Percentiles rank a stretch among this genome's conserved stretches.
Evolutionary conservation across 805 yeast species (phyloP).

Genomic region (Millerozyma miso): DNA sequence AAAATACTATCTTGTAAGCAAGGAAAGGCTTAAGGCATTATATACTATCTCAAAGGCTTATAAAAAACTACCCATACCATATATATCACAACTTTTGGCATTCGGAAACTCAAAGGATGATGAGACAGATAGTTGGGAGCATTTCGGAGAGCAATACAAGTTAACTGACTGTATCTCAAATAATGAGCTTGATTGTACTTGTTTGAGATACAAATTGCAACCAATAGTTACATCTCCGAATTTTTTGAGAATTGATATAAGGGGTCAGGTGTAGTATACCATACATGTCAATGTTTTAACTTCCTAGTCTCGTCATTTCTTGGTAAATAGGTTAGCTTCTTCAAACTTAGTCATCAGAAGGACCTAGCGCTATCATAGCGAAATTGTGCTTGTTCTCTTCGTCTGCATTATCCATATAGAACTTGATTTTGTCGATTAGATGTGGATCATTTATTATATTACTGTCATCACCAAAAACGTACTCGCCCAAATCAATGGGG

Average conservation of each 20-base stretch:
- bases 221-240: constrained; percentile 30
- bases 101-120: constrained; percentile 38
- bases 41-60: constrained; percentile 55
- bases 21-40: constrained; percentile 56
- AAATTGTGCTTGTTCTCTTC: constrained; percentile 59
- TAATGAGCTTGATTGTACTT: constrained; percentile 25
- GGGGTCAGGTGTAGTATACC: constrained; percentile 61
- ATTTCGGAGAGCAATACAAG: constrained; percentile 41
- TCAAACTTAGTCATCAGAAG: constrained; percentile 47
- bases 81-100: constrained; percentile 34
- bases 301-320: background rate
- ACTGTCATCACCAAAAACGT: constrained; percentile 25
- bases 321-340: background rate
- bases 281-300: background rate
- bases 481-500: constrained; percentile 55
- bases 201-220: constrained; percentile 32
- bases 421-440: constrained; percentile 53
- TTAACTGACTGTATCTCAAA: constrained; percentile 24
- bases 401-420: constrained; percentile 62
- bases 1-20: constrained; percentile 45
- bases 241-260: constrained; percentile 71
- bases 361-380: constrained; percentile 74
- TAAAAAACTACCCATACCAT: constrained; percentile 38
- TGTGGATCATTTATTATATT: constrained; percentile 53
- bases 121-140: constrained; percentile 6